Base-by-base conservation (phyloP, 257 asterid genomes). In the Gardenia jasminoides region DNA sequence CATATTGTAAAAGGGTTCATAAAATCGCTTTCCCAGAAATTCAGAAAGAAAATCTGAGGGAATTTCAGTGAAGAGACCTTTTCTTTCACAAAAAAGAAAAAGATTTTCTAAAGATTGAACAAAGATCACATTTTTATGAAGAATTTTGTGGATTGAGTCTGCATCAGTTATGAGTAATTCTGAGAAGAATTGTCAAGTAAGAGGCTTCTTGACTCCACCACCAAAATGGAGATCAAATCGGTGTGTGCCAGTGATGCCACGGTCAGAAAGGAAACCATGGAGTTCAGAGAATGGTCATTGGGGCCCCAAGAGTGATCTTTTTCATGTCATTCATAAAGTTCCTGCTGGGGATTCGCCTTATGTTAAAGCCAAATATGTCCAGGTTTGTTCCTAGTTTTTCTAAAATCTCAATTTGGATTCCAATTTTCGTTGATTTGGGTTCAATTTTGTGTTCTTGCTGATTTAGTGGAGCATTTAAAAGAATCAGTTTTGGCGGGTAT, bases 271-370 rank as follows among this genome's bases (percentile, higher is more conserved):
- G 90, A 88, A 87, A 77, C 88, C 89, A 26, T 76, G 80, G 74
- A 84, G 80, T 76, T 70, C 89, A 7, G 58, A 15, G 72, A 33
- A 15, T 33, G 72, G 43, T 41, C 80, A 85, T 26, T 81, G 61
- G 44, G 67, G 13, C 12, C 50, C 70, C 69, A 86, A 76, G 64
- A 77, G 41, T 36, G 90, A 87, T 70, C 82, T 75, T 26, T 93
- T 87, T 74, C 97, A 93, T 82, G 84, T 88, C 70, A 62, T 90
- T 80, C 97, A 92, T 75, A 96, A 93, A 72, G 91, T 96, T 76
- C 99, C 99, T 76, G 78, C 92, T 10, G 98, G 92, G 24, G 92
- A 93, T 70, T 96, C 99, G 52, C 97, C 98, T 1, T 96, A 96
- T 76, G 94, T 91, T 44, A 84, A 87, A 79, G 99, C 99, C 41